phyloP scores from a whole-genome alignment of 371 early-diverging fungal species.

The Mortierella sp. region DNA sequence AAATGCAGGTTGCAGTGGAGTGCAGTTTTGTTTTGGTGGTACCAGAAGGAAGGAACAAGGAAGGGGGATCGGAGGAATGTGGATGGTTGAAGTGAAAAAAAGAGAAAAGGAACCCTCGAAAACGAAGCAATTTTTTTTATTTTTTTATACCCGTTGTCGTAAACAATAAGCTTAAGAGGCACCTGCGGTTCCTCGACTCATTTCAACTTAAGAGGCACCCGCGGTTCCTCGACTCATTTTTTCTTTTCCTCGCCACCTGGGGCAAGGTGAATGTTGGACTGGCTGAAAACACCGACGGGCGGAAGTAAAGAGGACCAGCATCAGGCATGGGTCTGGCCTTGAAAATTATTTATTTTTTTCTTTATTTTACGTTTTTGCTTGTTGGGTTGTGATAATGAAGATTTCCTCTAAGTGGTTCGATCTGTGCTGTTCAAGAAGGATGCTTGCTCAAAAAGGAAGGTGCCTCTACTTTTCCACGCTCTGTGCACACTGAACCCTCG shows the following conservation, averaged over 20 bases:
- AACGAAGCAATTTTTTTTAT: neutral
- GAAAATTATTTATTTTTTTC: neutral
- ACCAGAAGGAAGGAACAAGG: neutral
- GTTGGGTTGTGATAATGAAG: neutral
- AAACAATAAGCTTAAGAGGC: neutral
- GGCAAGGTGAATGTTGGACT: conserved; percentile 2
- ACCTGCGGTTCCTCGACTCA: neutral
- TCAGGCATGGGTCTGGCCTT: neutral
- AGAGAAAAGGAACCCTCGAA: neutral
- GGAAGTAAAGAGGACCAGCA: neutral
- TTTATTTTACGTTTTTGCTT: neutral
- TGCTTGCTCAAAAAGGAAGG: conserved; percentile 47
- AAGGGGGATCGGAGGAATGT: neutral
- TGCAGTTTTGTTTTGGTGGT: neutral
- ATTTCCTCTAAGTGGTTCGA: conserved; percentile 32
- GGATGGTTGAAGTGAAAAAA: neutral
- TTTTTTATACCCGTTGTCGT: neutral
- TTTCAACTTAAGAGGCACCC: neutral
- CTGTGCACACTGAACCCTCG: conserved; percentile 7
- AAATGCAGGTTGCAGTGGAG: neutral
- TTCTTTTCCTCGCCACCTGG: neutral
- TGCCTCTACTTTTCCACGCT: conserved; percentile 36
- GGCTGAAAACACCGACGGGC: neutral
- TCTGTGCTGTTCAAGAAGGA: neutral
- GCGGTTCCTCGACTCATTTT: neutral